Conservation (phyloP, 2,329 filamentous ascomycete species). For the Botrytis galanthina region DNA sequence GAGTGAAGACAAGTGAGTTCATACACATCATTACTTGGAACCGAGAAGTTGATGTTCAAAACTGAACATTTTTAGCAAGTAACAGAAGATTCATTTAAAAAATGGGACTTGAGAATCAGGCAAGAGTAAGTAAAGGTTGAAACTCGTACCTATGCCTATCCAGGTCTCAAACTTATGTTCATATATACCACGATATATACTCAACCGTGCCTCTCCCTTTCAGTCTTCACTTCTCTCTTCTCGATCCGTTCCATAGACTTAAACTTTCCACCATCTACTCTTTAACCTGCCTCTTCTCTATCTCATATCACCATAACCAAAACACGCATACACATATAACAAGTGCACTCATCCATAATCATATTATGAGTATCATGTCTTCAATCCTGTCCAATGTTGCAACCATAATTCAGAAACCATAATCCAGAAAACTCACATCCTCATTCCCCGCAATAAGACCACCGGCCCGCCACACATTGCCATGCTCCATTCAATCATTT, state of each 20-base stretch:
- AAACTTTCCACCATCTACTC: not conserved
- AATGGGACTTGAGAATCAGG: not conserved
- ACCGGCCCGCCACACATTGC: fast-evolving
- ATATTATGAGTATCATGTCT: not conserved
- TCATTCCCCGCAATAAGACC: not conserved
- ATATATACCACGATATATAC: too few species aligned
- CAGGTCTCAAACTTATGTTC: too few species aligned
- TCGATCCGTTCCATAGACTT: not conserved
- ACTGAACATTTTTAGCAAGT: too few species aligned
- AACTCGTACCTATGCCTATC: too few species aligned
- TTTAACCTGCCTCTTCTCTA: not conserved
- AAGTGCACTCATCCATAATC: not conserved
- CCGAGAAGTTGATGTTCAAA: too few species aligned
- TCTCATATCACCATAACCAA: not conserved
- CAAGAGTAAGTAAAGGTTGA: not conserved
- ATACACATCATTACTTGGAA: not conserved
- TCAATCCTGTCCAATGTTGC: not conserved
- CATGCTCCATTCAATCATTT: not conserved
- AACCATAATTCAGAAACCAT: not conserved
- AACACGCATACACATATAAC: not conserved
- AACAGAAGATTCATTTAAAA: too few species aligned
- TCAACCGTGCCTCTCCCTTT: too few species aligned
- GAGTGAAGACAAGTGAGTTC: not conserved
- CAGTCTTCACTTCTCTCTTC: not conserved
- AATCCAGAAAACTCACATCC: not conserved